Evolutionary conservation across 2,329 filamentous ascomycete genomes (phyloP).

Genomic region (Dryadomyces quercus-mongolicae): DNA sequence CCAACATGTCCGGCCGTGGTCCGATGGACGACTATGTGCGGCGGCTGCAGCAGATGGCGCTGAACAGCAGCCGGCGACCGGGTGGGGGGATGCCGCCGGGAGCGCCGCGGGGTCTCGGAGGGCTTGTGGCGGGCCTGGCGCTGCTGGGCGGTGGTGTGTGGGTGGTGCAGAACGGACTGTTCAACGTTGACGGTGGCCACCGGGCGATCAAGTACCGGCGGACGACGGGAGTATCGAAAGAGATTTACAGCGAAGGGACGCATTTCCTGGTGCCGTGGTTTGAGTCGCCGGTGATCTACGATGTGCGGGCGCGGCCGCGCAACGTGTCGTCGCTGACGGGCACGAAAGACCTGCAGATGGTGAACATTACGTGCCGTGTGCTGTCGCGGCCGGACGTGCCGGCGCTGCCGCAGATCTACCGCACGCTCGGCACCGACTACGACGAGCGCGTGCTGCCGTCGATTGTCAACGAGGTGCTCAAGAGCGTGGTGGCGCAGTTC

Average conservation of each 20-base stretch:
- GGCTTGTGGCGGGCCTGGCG: conserved; percentile 27
- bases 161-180: conserved; percentile 48
- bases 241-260: conserved; percentile 95
- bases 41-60: conserved; percentile 36
- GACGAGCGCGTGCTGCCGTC: conserved; percentile 94
- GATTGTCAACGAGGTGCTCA: conserved; percentile 97
- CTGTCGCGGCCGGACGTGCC: conserved; percentile 81
- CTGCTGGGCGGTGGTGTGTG: conserved; percentile 36
- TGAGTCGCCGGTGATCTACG: conserved; percentile 92
- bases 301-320: conserved; percentile 93
- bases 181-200: conserved; percentile 94
- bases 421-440: conserved; percentile 89
- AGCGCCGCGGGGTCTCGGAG: conserved; percentile 26
- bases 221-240: conserved; percentile 82
- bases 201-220: conserved; percentile 97
- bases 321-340: conserved; percentile 95
- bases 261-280: conserved; percentile 94
- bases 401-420: conserved; percentile 88
- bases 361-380: conserved; percentile 99
- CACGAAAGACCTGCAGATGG: conserved; percentile 99
- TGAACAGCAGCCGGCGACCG: conserved; percentile 20
- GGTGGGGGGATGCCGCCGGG: conserved; percentile 30
- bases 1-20: conserved; percentile 22
- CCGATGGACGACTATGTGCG: conserved; percentile 38
- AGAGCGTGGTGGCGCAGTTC: conserved; percentile 98